Conservation (phyloP, 2,329 filamentous ascomycete genomes). For the Anisogramma anomala region DNA sequence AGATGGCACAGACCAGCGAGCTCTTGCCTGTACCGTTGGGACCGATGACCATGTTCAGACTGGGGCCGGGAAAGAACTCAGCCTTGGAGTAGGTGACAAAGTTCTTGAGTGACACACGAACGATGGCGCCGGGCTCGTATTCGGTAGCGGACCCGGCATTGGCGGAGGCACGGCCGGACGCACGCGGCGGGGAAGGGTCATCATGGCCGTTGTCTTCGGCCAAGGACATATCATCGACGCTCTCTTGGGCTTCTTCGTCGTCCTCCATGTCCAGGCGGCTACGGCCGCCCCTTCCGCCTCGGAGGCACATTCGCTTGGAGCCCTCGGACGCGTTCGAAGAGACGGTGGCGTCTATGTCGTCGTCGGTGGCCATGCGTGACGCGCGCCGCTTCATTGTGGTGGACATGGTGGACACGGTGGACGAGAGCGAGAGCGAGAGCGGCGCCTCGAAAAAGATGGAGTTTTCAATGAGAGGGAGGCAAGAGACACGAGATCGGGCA, state of each 20-base stretch:
- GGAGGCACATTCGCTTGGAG: constrained; percentile 27
- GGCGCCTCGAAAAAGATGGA: no score
- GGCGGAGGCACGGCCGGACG: constrained; percentile 4
- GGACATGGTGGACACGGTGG: constrained; percentile 19
- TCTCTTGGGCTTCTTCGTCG: constrained; percentile 12
- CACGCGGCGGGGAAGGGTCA: constrained; percentile 14
- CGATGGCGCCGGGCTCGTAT: constrained; percentile 70
- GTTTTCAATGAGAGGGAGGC: neutral
- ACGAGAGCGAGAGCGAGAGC: no score
- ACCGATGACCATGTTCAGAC: constrained; percentile 95
- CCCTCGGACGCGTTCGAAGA: constrained; percentile 20
- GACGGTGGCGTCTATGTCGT: constrained; percentile 22
- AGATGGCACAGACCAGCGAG: constrained; percentile 93
- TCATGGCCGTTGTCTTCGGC: constrained; percentile 5
- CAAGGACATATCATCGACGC: constrained; percentile 16
- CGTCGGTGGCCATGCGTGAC: constrained; percentile 28
- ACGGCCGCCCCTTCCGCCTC: constrained; percentile 15
- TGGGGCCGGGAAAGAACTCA: constrained; percentile 83
- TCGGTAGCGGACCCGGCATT: constrained; percentile 18
- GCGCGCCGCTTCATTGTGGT: constrained; percentile 29
- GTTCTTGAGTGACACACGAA: constrained; percentile 73
- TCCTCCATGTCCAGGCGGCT: constrained; percentile 15
- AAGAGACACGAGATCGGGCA: neutral
- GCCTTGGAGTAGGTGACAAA: constrained; percentile 93
- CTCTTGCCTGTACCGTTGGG: constrained; percentile 99